Percentiles rank a stretch among this genome's conserved stretches.
These are phyloP conservation scores for Rhodotorula mucilaginosa DNA, from an alignment of 1,284 basidiomycete species.

Conservation along the genomic window DNA sequence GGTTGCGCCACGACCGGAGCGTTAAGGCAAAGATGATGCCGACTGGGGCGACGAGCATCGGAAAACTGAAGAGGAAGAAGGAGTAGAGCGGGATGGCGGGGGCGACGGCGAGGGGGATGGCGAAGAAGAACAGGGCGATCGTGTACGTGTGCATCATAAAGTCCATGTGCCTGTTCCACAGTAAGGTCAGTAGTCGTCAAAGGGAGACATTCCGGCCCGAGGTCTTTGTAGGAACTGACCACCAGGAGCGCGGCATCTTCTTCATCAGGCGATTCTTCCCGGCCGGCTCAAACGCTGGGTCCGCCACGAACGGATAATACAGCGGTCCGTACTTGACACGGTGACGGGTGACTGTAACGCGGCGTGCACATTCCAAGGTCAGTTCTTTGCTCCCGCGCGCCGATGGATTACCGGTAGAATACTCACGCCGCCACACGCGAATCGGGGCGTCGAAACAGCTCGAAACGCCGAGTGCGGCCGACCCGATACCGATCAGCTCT, in stretches of 20 bases:
- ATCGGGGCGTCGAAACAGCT: conserved; percentile 41
- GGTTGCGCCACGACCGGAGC: conserved; percentile 24
- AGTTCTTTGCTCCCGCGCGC: no score
- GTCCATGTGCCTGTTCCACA: conserved; percentile 7
- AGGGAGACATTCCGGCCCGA: no score
- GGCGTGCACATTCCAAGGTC: background rate
- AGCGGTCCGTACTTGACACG: conserved; percentile 39
- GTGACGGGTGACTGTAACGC: conserved; percentile 30
- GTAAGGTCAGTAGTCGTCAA: no score
- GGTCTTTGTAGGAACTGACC: background rate
- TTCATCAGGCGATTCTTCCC: conserved; percentile 15
- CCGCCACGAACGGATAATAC: conserved; percentile 21
- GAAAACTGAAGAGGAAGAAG: conserved; percentile 40
- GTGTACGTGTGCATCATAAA: conserved; percentile 28
- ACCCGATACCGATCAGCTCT: conserved; percentile 36
- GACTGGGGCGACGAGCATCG: conserved; percentile 36
- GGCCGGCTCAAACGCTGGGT: conserved; percentile 17
- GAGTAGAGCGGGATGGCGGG: conserved; percentile 37
- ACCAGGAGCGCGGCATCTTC: conserved; percentile 29
- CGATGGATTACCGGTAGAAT: no score
- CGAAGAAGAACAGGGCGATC: conserved; percentile 35
- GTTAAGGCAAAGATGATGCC: conserved; percentile 37
- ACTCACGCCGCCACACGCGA: conserved; percentile 37
- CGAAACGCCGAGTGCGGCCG: conserved; percentile 34
- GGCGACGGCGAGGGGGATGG: conserved; percentile 40